These are phyloP conservation scores for Phytopythium sindhum DNA, from an alignment of 352 stramenopile species.

Conservation along the genomic window DNA sequence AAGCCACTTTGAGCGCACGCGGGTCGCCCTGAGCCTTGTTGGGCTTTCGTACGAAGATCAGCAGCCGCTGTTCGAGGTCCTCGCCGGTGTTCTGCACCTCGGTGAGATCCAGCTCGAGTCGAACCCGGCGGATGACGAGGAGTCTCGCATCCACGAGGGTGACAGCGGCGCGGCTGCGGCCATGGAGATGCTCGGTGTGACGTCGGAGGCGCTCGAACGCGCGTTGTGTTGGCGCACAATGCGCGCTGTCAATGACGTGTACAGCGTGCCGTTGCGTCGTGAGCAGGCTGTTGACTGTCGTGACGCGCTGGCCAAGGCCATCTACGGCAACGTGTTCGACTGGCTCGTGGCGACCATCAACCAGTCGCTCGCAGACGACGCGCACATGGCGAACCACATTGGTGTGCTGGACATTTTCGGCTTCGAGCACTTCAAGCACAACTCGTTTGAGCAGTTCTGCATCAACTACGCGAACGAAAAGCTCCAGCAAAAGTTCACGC, in stretches of 20 bases:
- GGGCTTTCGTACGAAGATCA: conserved; percentile 57
- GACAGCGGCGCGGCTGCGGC: conserved; percentile 33
- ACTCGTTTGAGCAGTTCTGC: conserved; percentile 93
- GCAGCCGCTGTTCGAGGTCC: conserved; percentile 61
- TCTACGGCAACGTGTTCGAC: conserved; percentile 96
- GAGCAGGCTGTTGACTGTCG: conserved; percentile 89
- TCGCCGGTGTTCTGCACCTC: conserved; percentile 93
- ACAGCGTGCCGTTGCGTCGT: conserved; percentile 40
- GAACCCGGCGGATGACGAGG: conserved; percentile 69
- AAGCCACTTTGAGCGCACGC: conserved; percentile 69
- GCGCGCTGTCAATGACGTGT: conserved; percentile 38
- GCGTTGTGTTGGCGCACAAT: conserved; percentile 69
- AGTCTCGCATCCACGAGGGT: conserved; percentile 40
- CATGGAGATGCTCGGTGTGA: conserved; percentile 58
- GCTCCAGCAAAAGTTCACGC: conserved; percentile 91
- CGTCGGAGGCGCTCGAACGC: conserved; percentile 47
- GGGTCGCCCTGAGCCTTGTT: conserved; percentile 58
- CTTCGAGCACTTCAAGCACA: conserved; percentile 94
- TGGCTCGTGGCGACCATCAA: conserved; percentile 93
- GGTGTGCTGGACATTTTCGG: conserved; percentile 94
- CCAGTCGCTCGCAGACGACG: conserved; percentile 61
- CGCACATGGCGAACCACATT: conserved; percentile 56
- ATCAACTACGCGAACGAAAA: conserved; percentile 94
- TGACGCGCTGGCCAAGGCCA: conserved; percentile 94
- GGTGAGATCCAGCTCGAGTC: conserved; percentile 92